Evolutionary conservation across 225 moss, liverwort and hornwort genomes (phyloP).

Genomic region (Rhytidiadelphus loreus): DNA sequence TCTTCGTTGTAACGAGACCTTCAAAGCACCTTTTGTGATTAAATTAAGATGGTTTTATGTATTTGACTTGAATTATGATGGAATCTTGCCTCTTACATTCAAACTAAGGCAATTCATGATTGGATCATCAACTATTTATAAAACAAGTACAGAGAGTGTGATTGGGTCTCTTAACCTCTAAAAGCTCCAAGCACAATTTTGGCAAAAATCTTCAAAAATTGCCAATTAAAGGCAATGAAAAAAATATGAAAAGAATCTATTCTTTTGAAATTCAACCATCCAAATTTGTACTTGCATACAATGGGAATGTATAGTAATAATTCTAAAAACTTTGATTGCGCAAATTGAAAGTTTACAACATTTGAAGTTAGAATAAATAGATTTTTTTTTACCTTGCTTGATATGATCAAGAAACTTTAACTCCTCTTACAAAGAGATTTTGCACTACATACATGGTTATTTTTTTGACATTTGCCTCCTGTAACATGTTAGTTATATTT

Average conservation of each 20-base stretch:
- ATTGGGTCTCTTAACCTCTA: not conserved
- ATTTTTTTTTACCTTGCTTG: accelerated
- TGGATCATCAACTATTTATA: not conserved
- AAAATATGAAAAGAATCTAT: not conserved
- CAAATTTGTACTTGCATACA: not conserved
- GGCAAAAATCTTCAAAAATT: not conserved
- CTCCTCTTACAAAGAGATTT: too few species aligned
- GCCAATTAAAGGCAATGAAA: too few species aligned
- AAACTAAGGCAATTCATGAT: not conserved
- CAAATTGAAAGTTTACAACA: not conserved
- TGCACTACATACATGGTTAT: too few species aligned
- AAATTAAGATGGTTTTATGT: not conserved
- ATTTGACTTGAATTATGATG: not conserved
- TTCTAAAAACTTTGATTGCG: accelerated
- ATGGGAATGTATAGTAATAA: accelerated
- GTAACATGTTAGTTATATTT: too few species aligned
- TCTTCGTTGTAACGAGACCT: not conserved
- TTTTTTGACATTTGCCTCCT: too few species aligned
- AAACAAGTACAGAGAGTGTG: accelerated
- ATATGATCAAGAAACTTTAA: accelerated
- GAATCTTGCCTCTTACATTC: not conserved
- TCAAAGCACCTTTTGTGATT: not conserved
- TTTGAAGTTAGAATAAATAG: not conserved
- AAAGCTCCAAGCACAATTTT: accelerated
- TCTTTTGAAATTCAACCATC: accelerated